Conservation (phyloP, 495 filamentous ascomycete species). For the Hypoxylon lienhwacheense region DNA sequence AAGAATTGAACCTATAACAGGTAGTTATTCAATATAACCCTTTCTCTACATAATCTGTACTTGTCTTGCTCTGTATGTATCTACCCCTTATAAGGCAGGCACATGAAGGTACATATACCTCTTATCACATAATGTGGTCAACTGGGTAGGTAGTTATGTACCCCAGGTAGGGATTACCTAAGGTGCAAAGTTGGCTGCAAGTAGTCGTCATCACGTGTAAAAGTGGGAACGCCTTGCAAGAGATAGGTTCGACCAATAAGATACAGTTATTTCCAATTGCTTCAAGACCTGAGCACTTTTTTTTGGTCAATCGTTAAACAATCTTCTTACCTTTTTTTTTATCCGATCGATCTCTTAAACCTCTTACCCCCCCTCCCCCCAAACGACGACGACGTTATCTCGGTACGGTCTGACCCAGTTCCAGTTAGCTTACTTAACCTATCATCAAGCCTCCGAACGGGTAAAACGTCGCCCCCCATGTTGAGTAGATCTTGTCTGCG, state of each 20-base stretch:
- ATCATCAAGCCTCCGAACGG: slow-evolving; percentile 45
- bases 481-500: slow-evolving; percentile 83
- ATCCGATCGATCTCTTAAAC: slow-evolving; percentile 38
- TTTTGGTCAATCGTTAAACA: too few relatives aligned
- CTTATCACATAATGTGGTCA: too few relatives aligned
- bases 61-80: too few relatives aligned
- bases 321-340: slow-evolving; percentile 27
- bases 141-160: neutral
- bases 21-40: too few relatives aligned
- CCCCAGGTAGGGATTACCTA: too few relatives aligned
- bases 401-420: slow-evolving; percentile 30
- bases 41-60: too few relatives aligned
- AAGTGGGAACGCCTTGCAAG: neutral
- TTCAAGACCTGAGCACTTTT: slow-evolving; percentile 44
- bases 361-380: slow-evolving; percentile 32
- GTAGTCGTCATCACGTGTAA: slow-evolving; percentile 16
- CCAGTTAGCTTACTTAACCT: slow-evolving; percentile 42
- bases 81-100: too few relatives aligned
- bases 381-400: too few relatives aligned
- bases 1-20: too few relatives aligned
- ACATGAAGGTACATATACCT: too few relatives aligned
- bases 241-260: slow-evolving; percentile 34
- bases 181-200: too few relatives aligned
- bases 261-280: slow-evolving; percentile 40
- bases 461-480: slow-evolving; percentile 65